Conservation (phyloP, 1,284 basidiomycete genomes). For the Cryptococcus sp. region DNA sequence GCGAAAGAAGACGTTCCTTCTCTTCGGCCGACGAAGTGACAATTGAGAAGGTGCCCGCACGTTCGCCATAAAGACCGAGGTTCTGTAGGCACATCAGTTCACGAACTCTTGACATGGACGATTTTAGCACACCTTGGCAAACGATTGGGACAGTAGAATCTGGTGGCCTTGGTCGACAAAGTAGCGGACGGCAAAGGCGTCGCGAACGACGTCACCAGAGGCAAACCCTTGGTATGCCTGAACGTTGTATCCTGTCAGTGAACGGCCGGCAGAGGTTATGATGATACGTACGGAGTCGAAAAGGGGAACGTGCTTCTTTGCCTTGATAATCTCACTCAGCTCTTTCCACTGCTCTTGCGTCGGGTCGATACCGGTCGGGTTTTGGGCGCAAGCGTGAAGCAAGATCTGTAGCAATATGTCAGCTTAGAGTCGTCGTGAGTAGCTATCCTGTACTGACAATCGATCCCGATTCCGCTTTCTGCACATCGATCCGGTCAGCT, state of each 20-base stretch:
- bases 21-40: constrained; percentile 73
- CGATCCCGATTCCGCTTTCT: constrained; percentile 56
- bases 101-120: not conserved
- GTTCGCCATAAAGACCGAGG: constrained; percentile 97
- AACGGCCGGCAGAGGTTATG: not conserved
- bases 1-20: constrained; percentile 84
- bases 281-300: constrained; percentile 61
- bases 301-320: constrained; percentile 61
- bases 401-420: constrained; percentile 45
- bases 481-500: constrained; percentile 5
- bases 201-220: constrained; percentile 80
- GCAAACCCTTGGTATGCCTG: constrained; percentile 97
- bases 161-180: constrained; percentile 89
- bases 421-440: not conserved
- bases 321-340: constrained; percentile 80
- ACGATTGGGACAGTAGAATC: constrained; percentile 85
- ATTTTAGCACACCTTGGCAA: constrained; percentile 70
- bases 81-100: constrained; percentile 59
- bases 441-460: constrained; percentile 39
- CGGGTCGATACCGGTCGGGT: constrained; percentile 97
- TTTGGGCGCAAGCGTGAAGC: constrained; percentile 72
- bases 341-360: constrained; percentile 91
- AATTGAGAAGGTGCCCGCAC: constrained; percentile 89
- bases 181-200: constrained; percentile 94
- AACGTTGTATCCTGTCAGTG: constrained; percentile 34